Conservation (phyloP, 2,329 filamentous ascomycete species). For the Thermomyces lanuginosus region DNA sequence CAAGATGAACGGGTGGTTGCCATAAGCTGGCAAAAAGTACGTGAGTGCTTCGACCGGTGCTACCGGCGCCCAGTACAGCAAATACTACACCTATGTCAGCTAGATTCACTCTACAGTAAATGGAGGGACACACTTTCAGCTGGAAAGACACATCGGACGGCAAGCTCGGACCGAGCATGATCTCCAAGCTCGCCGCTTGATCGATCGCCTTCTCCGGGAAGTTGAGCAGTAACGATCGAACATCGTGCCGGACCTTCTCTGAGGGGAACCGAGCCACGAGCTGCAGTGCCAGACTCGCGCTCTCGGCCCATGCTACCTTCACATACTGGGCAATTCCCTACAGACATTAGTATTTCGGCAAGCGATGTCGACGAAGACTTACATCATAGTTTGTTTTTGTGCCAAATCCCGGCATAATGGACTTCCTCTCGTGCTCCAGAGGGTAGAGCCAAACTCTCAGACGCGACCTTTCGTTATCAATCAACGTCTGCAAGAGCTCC, state of each 20-base stretch:
- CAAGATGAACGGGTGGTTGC: slow-evolving; percentile 79
- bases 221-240: slow-evolving; percentile 64
- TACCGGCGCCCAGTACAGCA: slow-evolving; percentile 82
- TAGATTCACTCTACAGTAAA: slow-evolving; percentile 1
- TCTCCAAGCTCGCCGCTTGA: slow-evolving; percentile 66
- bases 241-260: slow-evolving; percentile 52
- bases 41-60: slow-evolving; percentile 88
- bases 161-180: slow-evolving; percentile 61
- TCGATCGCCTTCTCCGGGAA: slow-evolving; percentile 68
- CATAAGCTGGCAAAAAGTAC: slow-evolving; percentile 80
- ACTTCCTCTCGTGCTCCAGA: slow-evolving; percentile 46
- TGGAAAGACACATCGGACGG: slow-evolving; percentile 69
- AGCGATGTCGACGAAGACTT: slow-evolving; percentile 5
- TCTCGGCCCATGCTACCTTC: slow-evolving; percentile 72
- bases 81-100: slow-evolving; percentile 43
- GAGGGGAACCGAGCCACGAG: slow-evolving; percentile 65
- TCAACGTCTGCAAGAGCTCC: slow-evolving; percentile 59
- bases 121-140: slow-evolving; percentile 47
- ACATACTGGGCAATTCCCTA: slow-evolving; percentile 49
- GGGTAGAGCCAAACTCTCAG: slow-evolving; percentile 84
- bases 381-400: slow-evolving; percentile 27
- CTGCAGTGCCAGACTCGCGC: slow-evolving; percentile 73
- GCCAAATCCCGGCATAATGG: slow-evolving; percentile 31
- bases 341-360: slow-evolving; percentile 6
- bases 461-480: slow-evolving; percentile 71